Base-by-base conservation (phyloP, 2,329 filamentous ascomycete species). In the Chalara sp. region DNA sequence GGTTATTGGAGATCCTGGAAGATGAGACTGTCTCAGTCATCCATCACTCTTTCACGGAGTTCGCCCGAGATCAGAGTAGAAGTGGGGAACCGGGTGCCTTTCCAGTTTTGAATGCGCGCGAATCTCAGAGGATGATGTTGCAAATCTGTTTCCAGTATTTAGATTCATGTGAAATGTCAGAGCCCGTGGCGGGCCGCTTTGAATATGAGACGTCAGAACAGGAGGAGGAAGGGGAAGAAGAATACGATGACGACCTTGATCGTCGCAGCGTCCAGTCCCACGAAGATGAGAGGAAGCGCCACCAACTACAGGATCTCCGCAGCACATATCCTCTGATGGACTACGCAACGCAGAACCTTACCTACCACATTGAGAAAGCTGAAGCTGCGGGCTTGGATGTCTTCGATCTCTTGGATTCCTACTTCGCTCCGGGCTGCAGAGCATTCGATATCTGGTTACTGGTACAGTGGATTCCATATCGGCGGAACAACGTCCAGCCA, bases 31-130 rank as follows among this genome's bases (percentile, higher is more conserved):
- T 75, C 13, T 65, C 66, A 13, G 66, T 74, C 6, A 68, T 75
- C 7, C 72, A 76, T 54, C 72, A 75, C 49, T 75, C 72, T 1
- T 68, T 75, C 42, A 74, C 72, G 5, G 72, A 76, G 52, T 75
- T 70, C 47, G 55, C 74, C 28, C 63, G 65, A 3, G 67, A 66
- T 6, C 44, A 21, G 8, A n/a, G 12, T 21, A 11, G 41, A 3
- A n/a, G 4, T 43, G 51, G n/a, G 42, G 57, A 33, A 39, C n/a
- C 7, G 44, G 35, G 32, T 7, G 12, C 11, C 5, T 57, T 57
- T 46, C 55, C 55, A 6, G 47, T 48, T 29, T 31, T 57, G 32
- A 41, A 40, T 8, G 46, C 50, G 6, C n/a, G n/a, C 31, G 3
- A 30, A 12, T 44, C 39, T 30, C 52, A 56, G 41, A 48, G 33